Evolutionary conservation across 768 basidiomycete species (phyloP).

Genomic region (Hericium rajendrae): DNA sequence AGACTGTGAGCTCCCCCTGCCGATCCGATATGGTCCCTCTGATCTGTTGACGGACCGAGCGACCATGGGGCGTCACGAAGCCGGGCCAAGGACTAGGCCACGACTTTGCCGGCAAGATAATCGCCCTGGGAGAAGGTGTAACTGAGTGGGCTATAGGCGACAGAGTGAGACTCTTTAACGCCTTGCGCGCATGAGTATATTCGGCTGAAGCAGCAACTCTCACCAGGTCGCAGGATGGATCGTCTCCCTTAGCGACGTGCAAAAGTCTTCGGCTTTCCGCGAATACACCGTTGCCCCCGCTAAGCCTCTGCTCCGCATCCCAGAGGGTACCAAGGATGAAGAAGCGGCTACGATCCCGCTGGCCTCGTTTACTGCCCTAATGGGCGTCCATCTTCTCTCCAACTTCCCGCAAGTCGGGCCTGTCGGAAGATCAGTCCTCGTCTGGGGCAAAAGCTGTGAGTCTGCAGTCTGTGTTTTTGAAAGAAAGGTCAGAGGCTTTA

Average conservation of each 20-base stretch:
- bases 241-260: not conserved
- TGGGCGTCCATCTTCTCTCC: not conserved
- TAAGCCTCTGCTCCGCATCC: not conserved
- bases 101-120: slow-evolving; percentile 8
- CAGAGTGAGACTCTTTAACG: not conserved
- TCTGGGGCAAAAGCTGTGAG: not conserved
- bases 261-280: not conserved
- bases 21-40: not conserved
- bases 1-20: not conserved
- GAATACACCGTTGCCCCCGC: not conserved
- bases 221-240: not conserved
- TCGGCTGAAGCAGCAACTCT: too few relatives aligned
- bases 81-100: not conserved
- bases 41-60: not conserved
- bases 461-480: not conserved
- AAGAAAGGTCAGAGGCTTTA: not conserved
- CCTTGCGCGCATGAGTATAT: too few relatives aligned
- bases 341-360: not conserved
- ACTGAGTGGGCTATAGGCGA: not conserved
- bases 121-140: not conserved
- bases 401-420: not conserved
- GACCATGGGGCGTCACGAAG: not conserved
- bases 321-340: not conserved
- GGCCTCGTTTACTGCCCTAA: not conserved
- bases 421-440: not conserved